Conservation (phyloP, 345 rosid species). For the Citrus sp. region DNA sequence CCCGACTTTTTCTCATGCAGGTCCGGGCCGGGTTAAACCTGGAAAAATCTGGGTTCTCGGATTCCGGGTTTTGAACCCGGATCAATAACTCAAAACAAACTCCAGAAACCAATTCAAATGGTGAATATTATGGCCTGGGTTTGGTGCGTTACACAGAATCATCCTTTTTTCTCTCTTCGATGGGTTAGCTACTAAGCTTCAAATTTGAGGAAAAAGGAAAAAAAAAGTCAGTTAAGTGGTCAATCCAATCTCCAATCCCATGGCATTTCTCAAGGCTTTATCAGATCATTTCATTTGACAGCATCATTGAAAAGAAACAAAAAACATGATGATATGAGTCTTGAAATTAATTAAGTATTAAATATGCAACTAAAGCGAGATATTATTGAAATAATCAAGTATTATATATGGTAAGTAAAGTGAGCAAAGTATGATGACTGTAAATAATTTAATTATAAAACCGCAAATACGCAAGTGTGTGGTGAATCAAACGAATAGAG, state of each 20-base stretch:
- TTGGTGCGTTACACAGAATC: constrained; percentile 37
- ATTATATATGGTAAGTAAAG: too few relatives aligned
- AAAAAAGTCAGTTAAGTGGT: constrained; percentile 19
- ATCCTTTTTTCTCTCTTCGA: constrained; percentile 22
- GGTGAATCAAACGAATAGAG: neutral
- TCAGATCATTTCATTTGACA: constrained; percentile 14
- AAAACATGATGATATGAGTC: neutral
- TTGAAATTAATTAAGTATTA: neutral
- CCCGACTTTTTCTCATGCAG: too few relatives aligned
- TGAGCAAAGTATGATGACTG: neutral
- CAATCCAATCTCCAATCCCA: constrained; percentile 22
- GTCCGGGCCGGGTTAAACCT: too few relatives aligned
- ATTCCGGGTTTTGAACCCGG: too few relatives aligned
- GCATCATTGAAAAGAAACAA: neutral
- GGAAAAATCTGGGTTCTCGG: too few relatives aligned
- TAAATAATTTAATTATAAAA: neutral
- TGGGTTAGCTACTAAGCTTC: constrained; percentile 16
- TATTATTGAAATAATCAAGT: neutral
- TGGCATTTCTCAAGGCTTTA: constrained; percentile 12
- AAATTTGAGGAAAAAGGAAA: neutral
- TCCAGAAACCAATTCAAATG: neutral
- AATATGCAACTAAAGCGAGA: neutral
- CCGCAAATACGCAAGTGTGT: constrained; percentile 1
- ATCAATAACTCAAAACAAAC: too few relatives aligned
- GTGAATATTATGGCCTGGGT: neutral